Evolutionary conservation across 2,329 filamentous ascomycete genomes (phyloP).

Genomic region (Alternaria sp.): DNA sequence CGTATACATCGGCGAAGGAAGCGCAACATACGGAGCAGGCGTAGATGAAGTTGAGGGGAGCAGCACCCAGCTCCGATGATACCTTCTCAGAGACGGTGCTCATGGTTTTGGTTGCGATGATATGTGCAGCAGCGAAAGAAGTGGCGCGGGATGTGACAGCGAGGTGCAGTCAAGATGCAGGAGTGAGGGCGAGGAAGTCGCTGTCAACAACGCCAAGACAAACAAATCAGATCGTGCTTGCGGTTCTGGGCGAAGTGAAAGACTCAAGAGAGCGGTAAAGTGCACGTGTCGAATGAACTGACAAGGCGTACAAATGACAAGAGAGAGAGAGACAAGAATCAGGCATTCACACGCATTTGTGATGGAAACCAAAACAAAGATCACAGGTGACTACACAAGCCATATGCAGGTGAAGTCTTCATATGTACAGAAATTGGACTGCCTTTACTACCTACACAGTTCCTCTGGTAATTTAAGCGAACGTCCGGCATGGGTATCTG

Average conservation of each 20-base stretch:
- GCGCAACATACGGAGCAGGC: conserved; percentile 59
- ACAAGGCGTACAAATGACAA: neutral
- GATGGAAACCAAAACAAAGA: neutral
- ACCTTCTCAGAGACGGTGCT: conserved; percentile 16
- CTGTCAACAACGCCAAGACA: conserved; percentile 30
- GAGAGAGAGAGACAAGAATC: neutral
- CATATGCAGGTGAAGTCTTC: conserved; percentile 25
- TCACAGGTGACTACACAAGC: conserved; percentile 2
- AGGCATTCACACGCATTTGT: neutral
- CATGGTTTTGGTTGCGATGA: conserved; percentile 20
- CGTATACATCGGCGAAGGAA: conserved; percentile 57
- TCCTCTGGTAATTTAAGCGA: conserved; percentile 37
- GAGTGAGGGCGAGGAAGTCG: conserved; percentile 20
- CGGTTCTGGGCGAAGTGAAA: conserved; percentile 6
- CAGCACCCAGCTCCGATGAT: conserved; percentile 38
- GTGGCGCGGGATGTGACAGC: conserved; percentile 1
- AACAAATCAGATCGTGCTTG: conserved; percentile 12
- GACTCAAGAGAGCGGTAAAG: neutral
- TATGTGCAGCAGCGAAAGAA: conserved; percentile 3
- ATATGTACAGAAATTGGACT: conserved; percentile 43
- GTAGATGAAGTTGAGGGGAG: conserved; percentile 57
- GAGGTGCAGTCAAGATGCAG: conserved; percentile 10
- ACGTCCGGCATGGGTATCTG: conserved; percentile 59
- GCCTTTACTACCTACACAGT: conserved; percentile 19
- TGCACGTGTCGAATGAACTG: neutral